phyloP scores from a whole-genome alignment of 805 yeast genomes.

The Yarrowia osloensis region DNA sequence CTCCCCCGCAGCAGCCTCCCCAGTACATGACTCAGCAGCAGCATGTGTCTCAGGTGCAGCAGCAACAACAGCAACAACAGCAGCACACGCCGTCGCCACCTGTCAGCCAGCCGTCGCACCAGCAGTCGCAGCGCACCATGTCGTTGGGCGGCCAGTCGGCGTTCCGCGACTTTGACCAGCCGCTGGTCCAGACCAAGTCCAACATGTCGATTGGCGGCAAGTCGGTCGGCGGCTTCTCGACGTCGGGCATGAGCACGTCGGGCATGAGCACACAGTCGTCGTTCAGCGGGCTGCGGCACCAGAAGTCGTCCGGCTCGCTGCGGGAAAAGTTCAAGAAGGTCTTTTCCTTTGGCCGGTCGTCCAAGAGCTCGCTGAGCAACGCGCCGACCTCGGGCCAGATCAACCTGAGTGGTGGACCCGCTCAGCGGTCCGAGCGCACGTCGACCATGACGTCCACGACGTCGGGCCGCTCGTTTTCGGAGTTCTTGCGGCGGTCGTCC shows the following conservation, averaged over 20 bases:
- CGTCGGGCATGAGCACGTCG: background rate
- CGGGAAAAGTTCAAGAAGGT: constrained; percentile 19
- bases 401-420: background rate
- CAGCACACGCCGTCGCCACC: background rate
- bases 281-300: constrained; percentile 10
- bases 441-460: constrained; percentile 22
- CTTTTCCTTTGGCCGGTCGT: background rate
- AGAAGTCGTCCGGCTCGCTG: constrained; percentile 14
- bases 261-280: constrained; percentile 18
- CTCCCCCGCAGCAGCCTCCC: background rate
- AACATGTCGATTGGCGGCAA: constrained; percentile 26
- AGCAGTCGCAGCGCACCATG: constrained; percentile 20
- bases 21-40: background rate
- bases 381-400: constrained; percentile 1
- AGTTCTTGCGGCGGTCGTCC: constrained; percentile 19
- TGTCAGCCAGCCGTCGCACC: background rate
- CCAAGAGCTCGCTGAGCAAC: background rate
- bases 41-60: background rate
- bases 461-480: constrained; percentile 11
- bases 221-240: constrained; percentile 1
- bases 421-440: constrained; percentile 1
- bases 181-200: constrained; percentile 2
- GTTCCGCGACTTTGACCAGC: constrained; percentile 16
- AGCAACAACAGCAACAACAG: background rate
- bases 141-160: background rate